Evolutionary conservation across 1,139 yeast genomes (phyloP).

Genomic region (Casaregolazyma suthepensis): DNA sequence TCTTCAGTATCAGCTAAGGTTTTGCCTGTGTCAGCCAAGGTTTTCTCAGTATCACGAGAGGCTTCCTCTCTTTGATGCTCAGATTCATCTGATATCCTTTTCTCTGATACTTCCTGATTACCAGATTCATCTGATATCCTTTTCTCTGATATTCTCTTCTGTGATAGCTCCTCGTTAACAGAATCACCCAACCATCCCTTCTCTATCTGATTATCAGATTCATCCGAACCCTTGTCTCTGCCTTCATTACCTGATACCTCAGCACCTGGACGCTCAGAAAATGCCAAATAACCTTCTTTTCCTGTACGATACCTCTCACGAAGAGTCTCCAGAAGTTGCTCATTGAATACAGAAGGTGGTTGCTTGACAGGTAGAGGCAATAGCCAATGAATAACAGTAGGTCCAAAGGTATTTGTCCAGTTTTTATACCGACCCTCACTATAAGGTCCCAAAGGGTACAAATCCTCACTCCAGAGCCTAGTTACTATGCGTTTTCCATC

Average conservation of each 20-base stretch:
- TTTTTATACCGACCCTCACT: conserved; percentile 29
- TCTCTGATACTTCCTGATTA: not conserved
- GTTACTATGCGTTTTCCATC: conserved; percentile 26
- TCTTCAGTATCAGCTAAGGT: not conserved
- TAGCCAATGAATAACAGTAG: conserved; percentile 31
- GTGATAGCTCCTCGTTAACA: not conserved
- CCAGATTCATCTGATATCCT: not conserved
- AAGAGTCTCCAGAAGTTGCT: conserved; percentile 19
- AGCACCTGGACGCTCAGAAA: not conserved
- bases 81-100: not conserved
- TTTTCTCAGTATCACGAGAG: not conserved
- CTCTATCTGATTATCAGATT: not conserved
- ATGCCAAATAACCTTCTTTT: conserved; percentile 24
- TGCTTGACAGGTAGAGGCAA: conserved; percentile 27
- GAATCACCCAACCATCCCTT: not conserved
- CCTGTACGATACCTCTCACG: conserved; percentile 19
- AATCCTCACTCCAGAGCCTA: conserved; percentile 17
- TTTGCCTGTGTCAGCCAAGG: not conserved
- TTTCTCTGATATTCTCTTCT: not conserved
- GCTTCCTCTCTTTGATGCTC: not conserved
- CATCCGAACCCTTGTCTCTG: not conserved
- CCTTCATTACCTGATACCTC: not conserved
- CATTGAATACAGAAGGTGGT: conserved; percentile 18
- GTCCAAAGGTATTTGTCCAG: conserved; percentile 33
- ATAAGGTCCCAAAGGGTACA: conserved; percentile 28